These are phyloP conservation scores for Protea cynaroides DNA, from an alignment of 164 flowering plant genomes.

Conservation along the genomic window DNA sequence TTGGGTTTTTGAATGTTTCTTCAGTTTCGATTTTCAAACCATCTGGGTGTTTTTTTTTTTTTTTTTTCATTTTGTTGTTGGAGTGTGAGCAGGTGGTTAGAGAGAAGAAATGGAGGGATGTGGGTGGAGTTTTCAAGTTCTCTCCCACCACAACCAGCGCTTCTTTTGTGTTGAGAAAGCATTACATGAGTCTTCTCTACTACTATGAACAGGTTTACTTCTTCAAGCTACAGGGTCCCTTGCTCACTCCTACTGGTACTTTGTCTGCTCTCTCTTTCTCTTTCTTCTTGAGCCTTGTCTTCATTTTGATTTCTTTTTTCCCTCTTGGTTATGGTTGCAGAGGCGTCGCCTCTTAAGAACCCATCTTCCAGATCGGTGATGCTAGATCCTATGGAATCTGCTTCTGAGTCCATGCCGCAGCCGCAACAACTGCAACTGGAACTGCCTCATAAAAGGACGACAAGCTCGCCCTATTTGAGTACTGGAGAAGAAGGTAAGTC, in stretches of 20 bases:
- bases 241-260: slow-evolving; percentile 30
- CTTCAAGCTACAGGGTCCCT: slow-evolving; percentile 41
- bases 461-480: neutral
- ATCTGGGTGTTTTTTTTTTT: neutral
- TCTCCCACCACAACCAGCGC: slow-evolving; percentile 85
- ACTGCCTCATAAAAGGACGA: slow-evolving; percentile 1
- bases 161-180: slow-evolving; percentile 71
- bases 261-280: neutral
- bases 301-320: neutral
- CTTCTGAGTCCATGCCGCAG: slow-evolving; percentile 11
- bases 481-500: slow-evolving; percentile 17
- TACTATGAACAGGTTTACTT: slow-evolving; percentile 79
- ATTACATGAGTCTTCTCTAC: slow-evolving; percentile 54
- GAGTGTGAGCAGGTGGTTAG: slow-evolving; percentile 42
- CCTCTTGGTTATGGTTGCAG: slow-evolving; percentile 3
- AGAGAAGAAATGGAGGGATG: slow-evolving; percentile 92
- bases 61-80: neutral
- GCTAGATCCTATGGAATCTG: neutral
- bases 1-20: neutral
- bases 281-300: neutral
- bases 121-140: slow-evolving; percentile 53
- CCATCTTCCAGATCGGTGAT: slow-evolving; percentile 10
- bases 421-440: neutral
- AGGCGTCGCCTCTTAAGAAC: slow-evolving; percentile 13
- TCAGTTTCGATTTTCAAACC: neutral